A percentile compares a stretch with the other conserved stretches of the same genome.
phyloP scores from a whole-genome alignment of 768 basidiomycete species.

The Porpolomopsis calyptriformis region DNA sequence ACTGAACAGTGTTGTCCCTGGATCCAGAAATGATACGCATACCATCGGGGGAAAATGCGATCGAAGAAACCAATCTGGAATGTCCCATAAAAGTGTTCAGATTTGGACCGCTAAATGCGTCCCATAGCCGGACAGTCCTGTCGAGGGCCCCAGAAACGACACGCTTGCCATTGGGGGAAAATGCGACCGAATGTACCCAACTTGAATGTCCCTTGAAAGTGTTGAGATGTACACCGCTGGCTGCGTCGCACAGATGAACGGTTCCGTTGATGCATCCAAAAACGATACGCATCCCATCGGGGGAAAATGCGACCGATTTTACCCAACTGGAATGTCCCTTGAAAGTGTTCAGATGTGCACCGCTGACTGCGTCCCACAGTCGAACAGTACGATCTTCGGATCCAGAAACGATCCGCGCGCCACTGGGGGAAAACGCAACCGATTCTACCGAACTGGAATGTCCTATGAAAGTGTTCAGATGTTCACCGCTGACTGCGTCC shows the following conservation, averaged over 20 bases:
- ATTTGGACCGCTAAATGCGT: neutral
- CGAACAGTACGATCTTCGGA: neutral
- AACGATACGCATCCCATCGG: too few species aligned
- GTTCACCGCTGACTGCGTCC: neutral
- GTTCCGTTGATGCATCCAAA: neutral
- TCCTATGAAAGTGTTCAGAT: neutral
- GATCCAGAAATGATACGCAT: neutral
- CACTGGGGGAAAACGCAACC: neutral
- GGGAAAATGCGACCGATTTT: neutral
- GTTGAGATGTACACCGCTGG: neutral
- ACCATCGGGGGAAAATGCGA: slow-evolving; percentile 1
- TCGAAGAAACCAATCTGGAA: neutral
- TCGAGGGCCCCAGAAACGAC: neutral
- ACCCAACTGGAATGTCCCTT: neutral
- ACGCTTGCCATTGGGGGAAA: neutral
- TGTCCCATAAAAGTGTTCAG: neutral
- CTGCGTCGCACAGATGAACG: neutral
- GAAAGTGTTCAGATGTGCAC: neutral
- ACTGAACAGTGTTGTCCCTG: neutral
- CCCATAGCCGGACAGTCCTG: neutral
- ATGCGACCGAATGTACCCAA: neutral
- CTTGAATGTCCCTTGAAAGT: neutral
- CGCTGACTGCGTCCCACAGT: neutral
- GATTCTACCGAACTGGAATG: neutral
- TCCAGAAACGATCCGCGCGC: neutral